Evolutionary conservation across 768 basidiomycete species (phyloP).

Genomic region (Gymnopilus junonius): DNA sequence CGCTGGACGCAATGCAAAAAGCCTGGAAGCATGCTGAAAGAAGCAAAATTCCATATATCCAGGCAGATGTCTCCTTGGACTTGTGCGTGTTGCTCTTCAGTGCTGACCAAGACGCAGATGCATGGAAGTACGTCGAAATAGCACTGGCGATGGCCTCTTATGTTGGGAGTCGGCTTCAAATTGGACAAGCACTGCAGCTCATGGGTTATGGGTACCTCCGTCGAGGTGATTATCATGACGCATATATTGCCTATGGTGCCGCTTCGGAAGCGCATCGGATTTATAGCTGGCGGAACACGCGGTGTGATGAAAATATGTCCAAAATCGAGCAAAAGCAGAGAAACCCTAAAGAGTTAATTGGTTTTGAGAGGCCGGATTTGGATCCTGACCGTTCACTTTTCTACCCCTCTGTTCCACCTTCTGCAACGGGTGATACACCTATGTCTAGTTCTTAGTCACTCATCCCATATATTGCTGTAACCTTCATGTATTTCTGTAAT

Average conservation of each 20-base stretch:
- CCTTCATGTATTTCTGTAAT: too few relatives aligned
- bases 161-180: background rate
- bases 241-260: background rate
- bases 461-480: too few relatives aligned
- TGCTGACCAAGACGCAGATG: background rate
- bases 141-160: background rate
- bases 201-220: slow-evolving; percentile 1
- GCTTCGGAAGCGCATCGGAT: background rate
- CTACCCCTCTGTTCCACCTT: background rate
- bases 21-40: background rate
- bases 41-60: background rate
- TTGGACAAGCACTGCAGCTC: background rate
- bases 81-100: background rate
- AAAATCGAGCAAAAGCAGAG: background rate
- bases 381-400: background rate
- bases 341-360: background rate
- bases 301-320: background rate
- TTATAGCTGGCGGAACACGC: background rate
- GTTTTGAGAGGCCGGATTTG: background rate
- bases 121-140: background rate
- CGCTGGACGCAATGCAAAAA: background rate
- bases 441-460: background rate
- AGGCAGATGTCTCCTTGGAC: background rate
- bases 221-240: background rate
- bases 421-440: background rate